Evolutionary conservation across 331 rosid species (phyloP), one percentile per base, ranked within the genome.

Genomic region (Quercus phellos): DNA sequence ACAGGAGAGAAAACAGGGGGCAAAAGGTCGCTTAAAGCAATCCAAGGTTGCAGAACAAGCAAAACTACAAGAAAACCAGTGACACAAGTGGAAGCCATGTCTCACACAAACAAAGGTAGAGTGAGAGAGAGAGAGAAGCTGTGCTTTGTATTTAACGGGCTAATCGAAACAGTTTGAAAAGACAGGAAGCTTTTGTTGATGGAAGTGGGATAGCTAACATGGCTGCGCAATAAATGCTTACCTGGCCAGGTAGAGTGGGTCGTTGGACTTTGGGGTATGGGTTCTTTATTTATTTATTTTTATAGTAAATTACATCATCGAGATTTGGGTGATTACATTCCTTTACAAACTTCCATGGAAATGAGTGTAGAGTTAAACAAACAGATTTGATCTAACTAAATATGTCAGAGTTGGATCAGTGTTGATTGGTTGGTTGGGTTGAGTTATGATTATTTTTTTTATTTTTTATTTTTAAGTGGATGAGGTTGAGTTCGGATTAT

Each of bases 1-100:
- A 89, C 30, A 27, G 97, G 96, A 9, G 94, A 78, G 61, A 88
- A 61, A 38, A 90, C 68, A 59, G 98, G 98, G 76, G 96, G 43
- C 35, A 94, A 83, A 30, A 88, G 18, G 56, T 83, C 79, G 67
- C 55, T 77, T 34, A 68, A 59, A 56, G 89, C 84, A 18, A 72
- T 30, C 51, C 66, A 82, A 30, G 93, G 87, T 4, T 83, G 91
- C 19, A 87, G 81, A 70, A 24, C 6, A 50, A 89, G 81, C 61
- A 87, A 73, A 74, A 85, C 17, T 16, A 80, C 70, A 68, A 87
- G 68, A 58, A 79, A 18, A 69, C 75, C 81, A 70, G 60, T 35
- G 61, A 83, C 16, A 38, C 12, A 71, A 14, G 72, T 18, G 56
- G 77, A 85, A 60, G 88, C 93, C 98, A 94, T 91, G 26, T 4